Percentiles rank a stretch among this genome's conserved stretches.
phyloP scores from a whole-genome alignment of 163 green algal species.

The Smithsoniella earleae region DNA sequence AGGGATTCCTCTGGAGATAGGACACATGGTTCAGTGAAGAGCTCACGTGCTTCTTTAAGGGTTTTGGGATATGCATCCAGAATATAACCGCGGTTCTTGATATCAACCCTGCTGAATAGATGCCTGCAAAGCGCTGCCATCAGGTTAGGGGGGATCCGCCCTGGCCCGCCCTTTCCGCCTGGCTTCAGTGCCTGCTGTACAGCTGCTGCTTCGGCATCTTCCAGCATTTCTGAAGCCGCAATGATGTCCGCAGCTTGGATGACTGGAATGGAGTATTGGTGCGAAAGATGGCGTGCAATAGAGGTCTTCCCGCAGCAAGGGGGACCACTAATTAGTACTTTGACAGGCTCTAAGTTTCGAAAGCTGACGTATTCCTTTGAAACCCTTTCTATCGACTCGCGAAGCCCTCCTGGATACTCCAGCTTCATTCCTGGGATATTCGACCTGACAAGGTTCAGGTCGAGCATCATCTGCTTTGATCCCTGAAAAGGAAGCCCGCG shows the following conservation, averaged over 20 bases:
- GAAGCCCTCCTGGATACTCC: background rate
- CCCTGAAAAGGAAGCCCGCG: no score
- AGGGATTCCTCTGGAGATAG: background rate
- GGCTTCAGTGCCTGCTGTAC: conserved; percentile 15
- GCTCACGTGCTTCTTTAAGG: background rate
- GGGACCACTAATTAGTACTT: background rate
- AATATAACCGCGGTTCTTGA: background rate
- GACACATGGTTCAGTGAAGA: background rate
- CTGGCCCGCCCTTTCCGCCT: background rate
- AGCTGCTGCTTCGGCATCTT: background rate
- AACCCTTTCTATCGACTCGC: background rate
- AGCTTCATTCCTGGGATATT: background rate
- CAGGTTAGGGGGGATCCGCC: background rate
- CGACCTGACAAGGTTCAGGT: background rate
- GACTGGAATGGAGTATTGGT: conserved; percentile 2
- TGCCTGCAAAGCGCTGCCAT: conserved; percentile 16
- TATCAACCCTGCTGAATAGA: background rate
- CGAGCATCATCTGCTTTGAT: background rate
- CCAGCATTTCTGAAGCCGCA: background rate
- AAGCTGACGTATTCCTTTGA: background rate
- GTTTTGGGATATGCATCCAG: conserved; percentile 6
- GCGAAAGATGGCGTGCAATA: background rate
- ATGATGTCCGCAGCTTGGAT: background rate
- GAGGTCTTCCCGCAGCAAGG: background rate
- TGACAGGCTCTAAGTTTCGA: background rate